Conservation (phyloP, 495 filamentous ascomycete species). For the Penicillium cataractarum region DNA sequence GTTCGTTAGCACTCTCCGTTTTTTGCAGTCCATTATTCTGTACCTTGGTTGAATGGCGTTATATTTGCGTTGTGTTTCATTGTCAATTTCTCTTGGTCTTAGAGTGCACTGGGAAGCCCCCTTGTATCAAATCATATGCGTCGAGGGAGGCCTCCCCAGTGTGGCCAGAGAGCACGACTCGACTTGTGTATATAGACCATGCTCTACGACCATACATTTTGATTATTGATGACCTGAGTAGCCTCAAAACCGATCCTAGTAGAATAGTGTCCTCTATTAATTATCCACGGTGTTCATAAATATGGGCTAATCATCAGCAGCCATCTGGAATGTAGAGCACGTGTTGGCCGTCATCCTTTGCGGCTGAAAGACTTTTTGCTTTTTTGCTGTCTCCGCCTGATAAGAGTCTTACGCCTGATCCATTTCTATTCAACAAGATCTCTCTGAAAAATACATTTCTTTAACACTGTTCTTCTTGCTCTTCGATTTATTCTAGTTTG, state of each 20-base stretch:
- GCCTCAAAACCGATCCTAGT: no score
- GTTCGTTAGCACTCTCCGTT: neutral
- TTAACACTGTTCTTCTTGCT: neutral
- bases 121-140: neutral
- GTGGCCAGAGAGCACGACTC: neutral
- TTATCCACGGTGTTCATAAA: neutral
- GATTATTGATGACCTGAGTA: no score
- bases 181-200: slow-evolving; percentile 23
- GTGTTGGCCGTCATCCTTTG: slow-evolving; percentile 38
- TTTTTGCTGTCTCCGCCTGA: neutral
- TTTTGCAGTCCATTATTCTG: neutral
- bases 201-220: slow-evolving; percentile 4
- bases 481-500: neutral
- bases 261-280: no score
- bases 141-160: neutral
- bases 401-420: neutral
- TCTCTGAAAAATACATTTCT: no score
- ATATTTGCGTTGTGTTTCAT: neutral
- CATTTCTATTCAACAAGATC: neutral
- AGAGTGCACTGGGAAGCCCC: neutral
- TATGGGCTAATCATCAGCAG: slow-evolving; percentile 12
- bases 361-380: slow-evolving; percentile 10
- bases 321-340: slow-evolving; percentile 22
- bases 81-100: neutral
- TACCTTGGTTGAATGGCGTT: neutral